Base-by-base conservation (phyloP, 2,329 filamentous ascomycete genomes). In the Cladophialophora exuberans region DNA sequence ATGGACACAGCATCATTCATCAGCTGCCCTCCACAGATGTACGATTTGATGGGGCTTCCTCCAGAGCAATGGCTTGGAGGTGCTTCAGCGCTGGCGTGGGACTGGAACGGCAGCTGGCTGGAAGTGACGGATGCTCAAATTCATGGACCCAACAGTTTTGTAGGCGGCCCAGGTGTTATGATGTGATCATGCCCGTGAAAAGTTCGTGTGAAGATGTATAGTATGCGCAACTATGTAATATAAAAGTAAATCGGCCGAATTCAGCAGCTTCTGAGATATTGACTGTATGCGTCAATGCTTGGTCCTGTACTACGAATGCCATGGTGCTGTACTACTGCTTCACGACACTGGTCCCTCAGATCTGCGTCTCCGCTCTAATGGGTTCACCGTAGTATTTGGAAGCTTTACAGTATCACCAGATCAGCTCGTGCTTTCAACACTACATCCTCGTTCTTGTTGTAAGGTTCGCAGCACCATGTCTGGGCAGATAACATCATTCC, bases 61-160 rank as follows among this genome's bases (percentile, higher is more conserved):
- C 11, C 52, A 18, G 52, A 55, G 45, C 52, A 55, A 15, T 55
- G 52, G 52, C 36, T 55, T 3, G 45, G 45, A 7, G 52, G 52
- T 17, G 35, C 44, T 35, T 42, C 44, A 2, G 20, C 44, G 6
- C 23, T 55, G 18, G 33, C 52, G 17, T 55, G 52, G 52, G 45
- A 55, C 45, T 55, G 52, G 52, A 44, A 18, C n/a, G 6, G 17
- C n/a, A n/a, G n/a, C 6, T 46, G 43, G 51, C 25, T 42, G n/a
- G 38, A 51, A 11, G 36, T 35, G 4, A 9, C 42, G 2, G 47
- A 35, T 4, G 13, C 47, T 20, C 3, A n/a, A 15, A n/a, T 23
- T 15, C 13, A 25, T 30, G 36, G 15, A 18, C 20, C 36, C 4
- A 18, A 43, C 13, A 33, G 26, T 25, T 26, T 51, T 11, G 20